Conservation (phyloP, 192 early-diverging fungal genomes). For the Ambispora gerdemannii region DNA sequence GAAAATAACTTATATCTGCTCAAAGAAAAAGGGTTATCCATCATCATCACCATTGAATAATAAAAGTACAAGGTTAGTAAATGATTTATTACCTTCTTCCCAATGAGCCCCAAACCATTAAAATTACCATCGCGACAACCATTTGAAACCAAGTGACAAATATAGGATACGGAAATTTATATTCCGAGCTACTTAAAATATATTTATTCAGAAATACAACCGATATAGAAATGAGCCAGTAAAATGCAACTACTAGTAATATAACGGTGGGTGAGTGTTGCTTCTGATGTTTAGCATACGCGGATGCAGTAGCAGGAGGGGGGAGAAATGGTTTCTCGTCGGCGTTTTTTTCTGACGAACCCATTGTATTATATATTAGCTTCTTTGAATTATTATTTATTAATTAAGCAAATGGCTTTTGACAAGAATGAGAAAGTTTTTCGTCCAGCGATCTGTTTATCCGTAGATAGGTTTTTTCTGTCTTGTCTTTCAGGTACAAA, state of each 20-base stretch:
- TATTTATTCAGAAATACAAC: slow-evolving; percentile 69
- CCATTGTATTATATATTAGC: neutral
- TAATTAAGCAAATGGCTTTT: no score
- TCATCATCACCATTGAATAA: neutral
- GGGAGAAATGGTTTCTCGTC: slow-evolving; percentile 43
- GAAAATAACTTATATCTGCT: slow-evolving; percentile 47
- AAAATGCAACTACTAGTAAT: slow-evolving; percentile 55
- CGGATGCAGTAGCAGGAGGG: slow-evolving; percentile 33
- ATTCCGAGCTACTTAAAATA: slow-evolving; percentile 58
- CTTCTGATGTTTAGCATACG: slow-evolving; percentile 24
- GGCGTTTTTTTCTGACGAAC: slow-evolving; percentile 33
- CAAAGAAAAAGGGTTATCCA: neutral
- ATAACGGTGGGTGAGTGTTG: slow-evolving; percentile 43
- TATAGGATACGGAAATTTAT: slow-evolving; percentile 60
- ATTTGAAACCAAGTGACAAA: slow-evolving; percentile 69
- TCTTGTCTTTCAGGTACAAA: no score
- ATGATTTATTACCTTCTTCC: slow-evolving; percentile 50
- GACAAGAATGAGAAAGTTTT: no score
- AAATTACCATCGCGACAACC: slow-evolving; percentile 51
- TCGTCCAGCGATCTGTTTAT: no score
- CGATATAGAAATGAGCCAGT: slow-evolving; percentile 58
- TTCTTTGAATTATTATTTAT: neutral
- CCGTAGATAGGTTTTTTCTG: no score
- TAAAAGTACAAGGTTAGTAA: no score
- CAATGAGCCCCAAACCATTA: slow-evolving; percentile 52